phyloP scores from a whole-genome alignment of 2,329 filamentous ascomycete genomes.

The Fusarium sp. region DNA sequence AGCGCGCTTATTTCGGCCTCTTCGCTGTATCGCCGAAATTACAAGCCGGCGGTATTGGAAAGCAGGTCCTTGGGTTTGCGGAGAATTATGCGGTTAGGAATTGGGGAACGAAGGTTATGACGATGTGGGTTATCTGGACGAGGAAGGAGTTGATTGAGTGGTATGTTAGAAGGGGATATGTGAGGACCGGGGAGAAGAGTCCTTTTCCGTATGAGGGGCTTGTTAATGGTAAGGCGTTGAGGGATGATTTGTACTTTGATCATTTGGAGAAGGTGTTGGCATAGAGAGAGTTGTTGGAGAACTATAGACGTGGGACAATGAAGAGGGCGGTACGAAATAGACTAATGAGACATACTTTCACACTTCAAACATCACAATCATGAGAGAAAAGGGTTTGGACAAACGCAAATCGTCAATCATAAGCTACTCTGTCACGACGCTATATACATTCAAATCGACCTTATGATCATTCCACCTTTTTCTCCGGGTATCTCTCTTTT shows the following conservation, averaged over 20 bases:
- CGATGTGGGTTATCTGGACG: constrained; percentile 59
- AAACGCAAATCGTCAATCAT: constrained; percentile 32
- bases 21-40: constrained; percentile 59
- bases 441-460: constrained; percentile 43
- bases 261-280: constrained; percentile 55
- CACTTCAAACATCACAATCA: background rate
- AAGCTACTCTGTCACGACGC: constrained; percentile 20
- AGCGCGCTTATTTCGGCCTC: constrained; percentile 58
- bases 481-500: constrained; percentile 31
- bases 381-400: background rate
- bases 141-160: constrained; percentile 59
- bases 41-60: constrained; percentile 59
- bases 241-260: constrained; percentile 58
- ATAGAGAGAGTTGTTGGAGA: background rate
- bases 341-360: background rate
- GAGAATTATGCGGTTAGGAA: constrained; percentile 52
- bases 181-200: constrained; percentile 51
- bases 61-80: constrained; percentile 54
- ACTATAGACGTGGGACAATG: background rate
- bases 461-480: constrained; percentile 24
- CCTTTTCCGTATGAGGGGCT: constrained; percentile 58
- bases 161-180: constrained; percentile 59
- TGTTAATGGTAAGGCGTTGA: constrained; percentile 51
- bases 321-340: background rate
- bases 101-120: constrained; percentile 52